A percentile compares a stretch with the other conserved stretches of the same genome.
These are phyloP conservation scores for Parastagonospora avenae DNA, from an alignment of 2,329 filamentous ascomycete genomes.

Conservation along the genomic window DNA sequence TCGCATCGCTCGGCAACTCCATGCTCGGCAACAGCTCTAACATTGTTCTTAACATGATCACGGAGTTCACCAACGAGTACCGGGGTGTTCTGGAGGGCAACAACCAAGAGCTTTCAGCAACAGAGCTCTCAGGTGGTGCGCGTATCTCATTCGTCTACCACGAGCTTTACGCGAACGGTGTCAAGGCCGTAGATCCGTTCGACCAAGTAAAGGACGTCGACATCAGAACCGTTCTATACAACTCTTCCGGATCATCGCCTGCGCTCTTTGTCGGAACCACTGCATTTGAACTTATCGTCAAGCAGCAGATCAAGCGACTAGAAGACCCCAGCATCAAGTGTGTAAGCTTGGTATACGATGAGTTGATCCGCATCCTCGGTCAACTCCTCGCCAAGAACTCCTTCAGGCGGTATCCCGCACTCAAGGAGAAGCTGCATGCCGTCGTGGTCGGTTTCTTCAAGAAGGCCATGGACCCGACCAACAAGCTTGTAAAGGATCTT, in stretches of 20 bases:
- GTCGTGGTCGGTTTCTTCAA: slow-evolving; percentile 97
- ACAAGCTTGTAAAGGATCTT: slow-evolving; percentile 92
- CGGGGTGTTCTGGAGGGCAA: slow-evolving; percentile 94
- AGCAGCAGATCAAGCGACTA: slow-evolving; percentile 95
- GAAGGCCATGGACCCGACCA: slow-evolving; percentile 96
- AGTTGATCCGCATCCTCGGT: slow-evolving; percentile 91
- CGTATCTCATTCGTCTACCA: slow-evolving; percentile 99
- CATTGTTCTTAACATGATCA: slow-evolving; percentile 98
- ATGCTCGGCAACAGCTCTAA: slow-evolving; percentile 96
- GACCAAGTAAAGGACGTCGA: slow-evolving; percentile 97
- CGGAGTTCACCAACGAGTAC: slow-evolving; percentile 98
- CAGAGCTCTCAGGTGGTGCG: slow-evolving; percentile 92
- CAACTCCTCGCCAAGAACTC: slow-evolving; percentile 87
- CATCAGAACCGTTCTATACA: slow-evolving; percentile 95
- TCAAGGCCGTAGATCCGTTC: slow-evolving; percentile 97
- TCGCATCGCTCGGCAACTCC: slow-evolving; percentile 84
- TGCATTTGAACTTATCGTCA: slow-evolving; percentile 98
- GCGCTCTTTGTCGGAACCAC: slow-evolving; percentile 96
- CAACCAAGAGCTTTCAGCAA: slow-evolving; percentile 92
- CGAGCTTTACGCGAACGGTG: slow-evolving; percentile 94
- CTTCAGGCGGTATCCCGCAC: slow-evolving; percentile 87
- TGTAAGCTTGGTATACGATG: slow-evolving; percentile 95
- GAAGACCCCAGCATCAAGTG: slow-evolving; percentile 98
- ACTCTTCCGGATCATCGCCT: slow-evolving; percentile 97
- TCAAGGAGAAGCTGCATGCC: slow-evolving; percentile 96